Evolutionary conservation across 225 moss, liverwort and hornwort species (phyloP), one percentile per base, ranked within the genome.

Genomic region (Pseudoscleropodium purum): DNA sequence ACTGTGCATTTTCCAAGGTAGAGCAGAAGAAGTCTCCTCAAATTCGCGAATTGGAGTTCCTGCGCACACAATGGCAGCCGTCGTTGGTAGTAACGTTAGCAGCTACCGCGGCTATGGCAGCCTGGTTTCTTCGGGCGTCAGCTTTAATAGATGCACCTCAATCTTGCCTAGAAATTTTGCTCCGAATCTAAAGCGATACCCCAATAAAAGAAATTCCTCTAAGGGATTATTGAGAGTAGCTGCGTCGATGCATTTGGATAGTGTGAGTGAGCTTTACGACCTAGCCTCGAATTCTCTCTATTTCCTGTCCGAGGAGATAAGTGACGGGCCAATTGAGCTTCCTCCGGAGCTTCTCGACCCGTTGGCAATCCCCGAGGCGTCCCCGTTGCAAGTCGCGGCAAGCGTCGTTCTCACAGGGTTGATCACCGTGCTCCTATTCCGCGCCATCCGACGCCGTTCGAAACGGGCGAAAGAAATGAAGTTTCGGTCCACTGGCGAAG

Each of bases 401-500:
- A 94, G 94, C 69, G 26, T 94, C 43, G 89, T 92, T 49, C 93
- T 94, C 81, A 94, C 94, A n/a, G 94, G 94, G 52, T 19, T 89
- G 87, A 94, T 94, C 26, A 92, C 93, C 49, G 94, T 94, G 91
- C 93, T 94, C 30, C 89, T 94, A 7, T 93, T 97, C 85, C 97
- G 99, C 54, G 60, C 94, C 81, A 84, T 94, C 19, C 93, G 92
- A 69, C 91, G 94, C n/a, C 93, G 94, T 36, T 94, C 93, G 70
- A 92, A 56, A n/a, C 87, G 89, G 64, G 94, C 93, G 13, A 94
- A 90, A 74, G 94, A 92, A 77, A 91, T 93, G 96, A 92, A 94
- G 95, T 87, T 99, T 25, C 97, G 98, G 39, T 97, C 98, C 15
- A 86, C 96, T 6, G 97, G 97, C 30, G 95, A 88, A 78, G 74